These are phyloP conservation scores for Domatiomyces catenatus DNA, from an alignment of 2,329 filamentous ascomycete species.

Conservation along the genomic window DNA sequence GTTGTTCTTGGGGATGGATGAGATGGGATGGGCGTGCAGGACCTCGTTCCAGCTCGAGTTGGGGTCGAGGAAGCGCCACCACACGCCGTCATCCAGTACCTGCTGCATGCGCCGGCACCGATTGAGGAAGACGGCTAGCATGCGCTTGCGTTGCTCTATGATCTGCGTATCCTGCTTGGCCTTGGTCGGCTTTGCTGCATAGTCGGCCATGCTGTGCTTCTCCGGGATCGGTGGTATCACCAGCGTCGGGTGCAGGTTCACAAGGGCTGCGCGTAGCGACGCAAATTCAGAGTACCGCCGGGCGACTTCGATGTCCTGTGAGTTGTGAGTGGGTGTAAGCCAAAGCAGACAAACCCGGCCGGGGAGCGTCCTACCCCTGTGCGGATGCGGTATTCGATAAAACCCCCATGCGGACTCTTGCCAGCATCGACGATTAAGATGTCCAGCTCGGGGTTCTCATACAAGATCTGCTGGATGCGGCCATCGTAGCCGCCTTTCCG, in stretches of 20 bases:
- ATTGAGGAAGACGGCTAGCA: conserved; percentile 91
- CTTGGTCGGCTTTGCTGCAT: conserved; percentile 92
- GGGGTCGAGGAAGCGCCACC: conserved; percentile 94
- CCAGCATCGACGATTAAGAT: conserved; percentile 90
- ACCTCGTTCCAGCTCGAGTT: conserved; percentile 99
- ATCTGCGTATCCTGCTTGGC: conserved; percentile 96
- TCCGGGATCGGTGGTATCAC: conserved; percentile 95
- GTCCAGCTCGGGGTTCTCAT: conserved; percentile 78
- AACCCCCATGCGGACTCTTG: conserved; percentile 84
- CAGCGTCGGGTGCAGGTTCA: conserved; percentile 82
- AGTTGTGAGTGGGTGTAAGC: conserved; percentile 24
- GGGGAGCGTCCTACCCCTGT: conserved; percentile 55
- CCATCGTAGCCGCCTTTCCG: conserved; percentile 87
- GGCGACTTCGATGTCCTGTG: conserved; percentile 82
- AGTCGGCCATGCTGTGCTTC: conserved; percentile 97
- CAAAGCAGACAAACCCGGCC: conserved; percentile 1
- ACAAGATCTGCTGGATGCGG: conserved; percentile 91
- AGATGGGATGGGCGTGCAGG: conserved; percentile 76
- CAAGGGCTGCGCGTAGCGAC: conserved; percentile 73
- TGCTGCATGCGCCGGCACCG: conserved; percentile 85
- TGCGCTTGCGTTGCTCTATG: conserved; percentile 89
- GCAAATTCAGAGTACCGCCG: conserved; percentile 94
- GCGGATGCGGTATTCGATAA: conserved; percentile 92
- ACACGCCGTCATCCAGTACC: conserved; percentile 81
- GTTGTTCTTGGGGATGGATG: conserved; percentile 84